phyloP scores from a whole-genome alignment of 495 filamentous ascomycete genomes.

The Rhypophila decipiens region DNA sequence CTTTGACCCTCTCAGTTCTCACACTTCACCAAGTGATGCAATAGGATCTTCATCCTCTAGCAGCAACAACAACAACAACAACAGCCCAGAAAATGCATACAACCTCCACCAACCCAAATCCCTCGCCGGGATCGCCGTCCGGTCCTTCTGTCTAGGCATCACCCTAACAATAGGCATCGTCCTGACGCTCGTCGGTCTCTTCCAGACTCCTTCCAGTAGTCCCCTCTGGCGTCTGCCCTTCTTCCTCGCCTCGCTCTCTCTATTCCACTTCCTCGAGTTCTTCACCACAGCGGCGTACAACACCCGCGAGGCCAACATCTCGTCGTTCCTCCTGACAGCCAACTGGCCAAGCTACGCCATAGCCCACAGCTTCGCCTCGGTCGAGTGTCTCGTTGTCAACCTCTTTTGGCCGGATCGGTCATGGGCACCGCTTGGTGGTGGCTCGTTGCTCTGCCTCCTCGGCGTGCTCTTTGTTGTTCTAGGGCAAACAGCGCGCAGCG shows the following conservation, averaged over 20 bases:
- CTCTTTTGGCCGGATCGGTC: constrained; percentile 50
- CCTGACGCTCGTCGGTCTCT: constrained; percentile 4
- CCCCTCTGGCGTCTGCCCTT: constrained; percentile 77
- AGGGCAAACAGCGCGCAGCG: constrained; percentile 66
- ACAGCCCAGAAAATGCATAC: constrained; percentile 25
- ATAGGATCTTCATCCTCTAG: constrained; percentile 26
- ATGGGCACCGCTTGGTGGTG: constrained; percentile 26
- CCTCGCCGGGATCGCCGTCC: constrained; percentile 71
- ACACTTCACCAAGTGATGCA: too few relatives aligned
- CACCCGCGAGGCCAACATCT: constrained; percentile 59
- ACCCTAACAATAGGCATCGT: constrained; percentile 32
- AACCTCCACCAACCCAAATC: constrained; percentile 58
- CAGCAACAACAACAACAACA: constrained; percentile 10
- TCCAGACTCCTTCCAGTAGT: constrained; percentile 29
- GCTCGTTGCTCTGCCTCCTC: constrained; percentile 31
- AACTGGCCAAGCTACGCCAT: constrained; percentile 83
- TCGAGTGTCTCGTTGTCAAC: constrained; percentile 62
- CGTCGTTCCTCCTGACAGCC: constrained; percentile 74
- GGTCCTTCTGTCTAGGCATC: constrained; percentile 51
- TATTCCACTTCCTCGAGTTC: constrained; percentile 97
- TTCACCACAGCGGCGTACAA: constrained; percentile 82
- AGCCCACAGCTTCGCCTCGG: constrained; percentile 65
- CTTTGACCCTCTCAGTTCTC: too few relatives aligned
- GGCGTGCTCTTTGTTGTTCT: constrained; percentile 60
- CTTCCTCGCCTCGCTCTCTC: constrained; percentile 66